Conservation (phyloP, 352 stramenopile species). For the Globisporangium irregulare region DNA sequence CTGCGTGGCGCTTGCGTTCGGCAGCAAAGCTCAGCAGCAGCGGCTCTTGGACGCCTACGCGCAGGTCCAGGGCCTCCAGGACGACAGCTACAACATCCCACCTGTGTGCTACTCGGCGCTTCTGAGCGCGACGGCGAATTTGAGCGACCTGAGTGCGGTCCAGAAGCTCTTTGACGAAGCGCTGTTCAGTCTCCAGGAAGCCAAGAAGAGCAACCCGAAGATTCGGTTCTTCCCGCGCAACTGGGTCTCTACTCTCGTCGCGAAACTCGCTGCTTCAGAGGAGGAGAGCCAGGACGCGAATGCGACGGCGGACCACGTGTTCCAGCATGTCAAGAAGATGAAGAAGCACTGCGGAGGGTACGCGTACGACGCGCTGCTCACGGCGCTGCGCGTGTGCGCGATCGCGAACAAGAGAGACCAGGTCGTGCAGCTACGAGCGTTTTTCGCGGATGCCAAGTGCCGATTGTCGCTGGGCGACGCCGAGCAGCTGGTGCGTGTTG, state of each 20-base stretch:
- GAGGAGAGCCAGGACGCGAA: neutral
- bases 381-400: constrained; percentile 21
- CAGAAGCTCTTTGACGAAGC: constrained; percentile 28
- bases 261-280: constrained; percentile 12
- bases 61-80: neutral
- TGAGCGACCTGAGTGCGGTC: constrained; percentile 16
- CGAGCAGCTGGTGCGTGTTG: constrained; percentile 26
- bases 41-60: constrained; percentile 28
- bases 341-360: constrained; percentile 19
- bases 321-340: constrained; percentile 23
- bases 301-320: constrained; percentile 11
- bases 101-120: constrained; percentile 23
- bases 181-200: constrained; percentile 9
- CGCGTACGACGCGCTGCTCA: constrained; percentile 28
- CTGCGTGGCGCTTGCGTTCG: constrained; percentile 24
- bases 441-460: constrained; percentile 23
- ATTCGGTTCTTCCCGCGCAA: constrained; percentile 22
- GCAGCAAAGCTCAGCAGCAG: constrained; percentile 16
- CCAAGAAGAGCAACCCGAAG: constrained; percentile 3
- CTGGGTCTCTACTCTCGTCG: constrained; percentile 26
- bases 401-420: constrained; percentile 1
- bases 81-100: constrained; percentile 23
- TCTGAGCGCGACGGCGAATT: constrained; percentile 12
- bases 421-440: constrained; percentile 12
- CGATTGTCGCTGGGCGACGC: constrained; percentile 22